Evolutionary conservation across 768 basidiomycete genomes (phyloP), one percentile per base, ranked within the genome.

Genomic region (Tulasnella sp.): DNA sequence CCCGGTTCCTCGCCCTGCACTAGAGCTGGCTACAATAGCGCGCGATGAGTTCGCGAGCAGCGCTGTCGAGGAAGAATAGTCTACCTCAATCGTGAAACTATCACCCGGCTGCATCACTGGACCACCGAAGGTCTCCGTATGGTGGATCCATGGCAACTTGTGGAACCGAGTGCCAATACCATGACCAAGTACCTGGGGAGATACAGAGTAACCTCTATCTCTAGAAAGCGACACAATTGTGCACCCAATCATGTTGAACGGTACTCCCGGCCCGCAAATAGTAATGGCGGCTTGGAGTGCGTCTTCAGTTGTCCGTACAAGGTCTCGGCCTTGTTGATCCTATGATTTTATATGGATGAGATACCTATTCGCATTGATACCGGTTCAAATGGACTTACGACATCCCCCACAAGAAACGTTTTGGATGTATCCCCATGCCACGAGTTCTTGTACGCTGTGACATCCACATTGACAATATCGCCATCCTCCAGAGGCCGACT

Each of bases 81-180:
- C 17, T 60, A 84, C 88, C 78, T 96, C 93, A 42, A 96, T 92
- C 0, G 93, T 95, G 66, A 96, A 95, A 67, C 89, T 90, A 68
- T 95, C 83, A 0, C 93, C 92, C 0, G 85, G 85, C 53, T 70
- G 68, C 92, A 96, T 94, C 15, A 77, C 38, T 23, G n/a, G 17
- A 3, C 47, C 26, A 3, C 13, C 32, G 13, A 23, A 70, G 83
- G 59, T 66, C 88, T 90, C 64, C 63, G 81, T 76, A 68, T 95
- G 91, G 19, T 85, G 69, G 65, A 95, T 88, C 83, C 84, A 93
- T 0, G 93, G 93, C 19, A 79, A 74, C 30, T 79, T 75, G 68
- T 96, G 93, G 64, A 96, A 96, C 5, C 76, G 75, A 8, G 73
- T 77, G 7, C 91, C 90, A 49, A 96, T 93, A 0, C 93, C 91